These are phyloP conservation scores for Colletotrichum sp. DNA, from an alignment of 2,329 filamentous ascomycete species.

Conservation along the genomic window DNA sequence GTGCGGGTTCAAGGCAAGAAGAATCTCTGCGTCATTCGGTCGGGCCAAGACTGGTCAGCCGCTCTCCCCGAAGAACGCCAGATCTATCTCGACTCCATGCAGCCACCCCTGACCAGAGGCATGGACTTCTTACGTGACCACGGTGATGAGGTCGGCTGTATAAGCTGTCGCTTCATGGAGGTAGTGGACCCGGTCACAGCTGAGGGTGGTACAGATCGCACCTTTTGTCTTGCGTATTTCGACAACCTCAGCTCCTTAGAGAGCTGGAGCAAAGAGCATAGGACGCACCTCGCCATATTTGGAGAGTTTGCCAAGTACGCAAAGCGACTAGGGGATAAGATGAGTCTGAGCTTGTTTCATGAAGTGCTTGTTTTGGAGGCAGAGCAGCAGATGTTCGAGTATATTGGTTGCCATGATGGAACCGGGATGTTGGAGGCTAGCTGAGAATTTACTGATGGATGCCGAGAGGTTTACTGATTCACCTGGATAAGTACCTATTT, in stretches of 20 bases:
- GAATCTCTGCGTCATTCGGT: neutral
- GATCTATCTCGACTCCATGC: neutral
- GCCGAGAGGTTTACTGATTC: too few relatives aligned
- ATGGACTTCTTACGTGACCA: neutral
- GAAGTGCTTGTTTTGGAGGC: neutral
- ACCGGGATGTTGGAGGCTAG: neutral
- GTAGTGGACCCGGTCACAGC: neutral
- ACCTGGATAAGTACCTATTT: too few relatives aligned
- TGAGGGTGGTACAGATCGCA: neutral
- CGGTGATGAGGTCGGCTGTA: neutral
- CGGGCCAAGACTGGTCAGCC: neutral
- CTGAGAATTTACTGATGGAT: too few relatives aligned
- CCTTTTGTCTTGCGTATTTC: neutral
- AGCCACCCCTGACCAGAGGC: neutral
- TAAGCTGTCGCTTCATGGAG: neutral
- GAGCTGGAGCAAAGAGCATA: neutral
- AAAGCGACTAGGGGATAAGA: neutral
- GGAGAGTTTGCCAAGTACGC: neutral
- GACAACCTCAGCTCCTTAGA: neutral
- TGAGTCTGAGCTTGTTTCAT: neutral
- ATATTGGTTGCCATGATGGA: neutral
- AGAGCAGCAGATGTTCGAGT: neutral
- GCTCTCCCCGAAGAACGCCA: neutral
- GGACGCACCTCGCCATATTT: neutral
- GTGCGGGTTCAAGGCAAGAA: accelerated